phyloP scores from a whole-genome alignment of 2,329 filamentous ascomycete species.

The Fusarium chaquense region DNA sequence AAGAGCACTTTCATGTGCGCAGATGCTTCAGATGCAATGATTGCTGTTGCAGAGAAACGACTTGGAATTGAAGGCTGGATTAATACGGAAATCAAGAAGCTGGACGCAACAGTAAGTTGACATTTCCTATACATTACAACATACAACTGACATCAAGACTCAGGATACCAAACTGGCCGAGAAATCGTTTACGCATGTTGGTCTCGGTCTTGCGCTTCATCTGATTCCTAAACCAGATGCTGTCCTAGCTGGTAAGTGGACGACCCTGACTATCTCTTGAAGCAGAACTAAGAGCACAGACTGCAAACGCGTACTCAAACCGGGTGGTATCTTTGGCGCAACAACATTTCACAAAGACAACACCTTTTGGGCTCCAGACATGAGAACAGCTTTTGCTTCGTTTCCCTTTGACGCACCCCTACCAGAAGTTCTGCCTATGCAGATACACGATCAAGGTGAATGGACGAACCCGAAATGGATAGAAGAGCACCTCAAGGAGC shows the following conservation, averaged over 20 bases:
- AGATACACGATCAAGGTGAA: constrained; percentile 54
- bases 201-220: constrained; percentile 62
- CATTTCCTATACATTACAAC: rapidly evolving
- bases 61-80: constrained; percentile 59
- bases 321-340: constrained; percentile 55
- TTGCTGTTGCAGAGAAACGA: constrained; percentile 56
- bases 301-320: constrained; percentile 54
- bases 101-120: constrained; percentile 61
- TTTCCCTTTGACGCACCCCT: constrained; percentile 57
- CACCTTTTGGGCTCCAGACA: constrained; percentile 54
- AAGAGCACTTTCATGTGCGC: constrained; percentile 62
- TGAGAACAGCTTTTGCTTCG: constrained; percentile 55
- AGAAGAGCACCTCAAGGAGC: constrained; percentile 49
- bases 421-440: constrained; percentile 52
- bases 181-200: constrained; percentile 58
- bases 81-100: constrained; percentile 56
- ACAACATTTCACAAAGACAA: constrained; percentile 54
- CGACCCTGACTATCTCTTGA: neutral
- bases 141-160: neutral
- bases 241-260: constrained; percentile 46
- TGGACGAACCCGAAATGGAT: constrained; percentile 58
- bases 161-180: constrained; percentile 57
- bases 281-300: constrained; percentile 43
- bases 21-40: constrained; percentile 59
- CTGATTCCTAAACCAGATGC: constrained; percentile 57